Conservation (phyloP, 2,329 filamentous ascomycete genomes). For the Phialophora verrucosa region DNA sequence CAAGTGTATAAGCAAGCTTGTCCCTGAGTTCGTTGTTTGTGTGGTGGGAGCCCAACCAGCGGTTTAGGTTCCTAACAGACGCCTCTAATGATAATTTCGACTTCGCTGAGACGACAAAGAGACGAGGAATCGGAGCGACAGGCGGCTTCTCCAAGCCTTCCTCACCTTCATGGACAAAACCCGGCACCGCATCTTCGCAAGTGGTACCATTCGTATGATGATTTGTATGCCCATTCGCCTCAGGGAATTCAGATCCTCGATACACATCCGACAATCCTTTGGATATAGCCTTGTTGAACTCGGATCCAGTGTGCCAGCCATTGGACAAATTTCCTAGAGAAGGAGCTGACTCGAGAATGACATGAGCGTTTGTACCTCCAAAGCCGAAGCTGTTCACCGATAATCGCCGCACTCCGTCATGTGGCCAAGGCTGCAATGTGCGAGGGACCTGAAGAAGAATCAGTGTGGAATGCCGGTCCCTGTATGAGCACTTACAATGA, state of each 20-base stretch:
- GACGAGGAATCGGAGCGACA: neutral
- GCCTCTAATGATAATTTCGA: too few species aligned
- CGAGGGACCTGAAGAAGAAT: slow-evolving; percentile 9
- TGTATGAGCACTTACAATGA: too few species aligned
- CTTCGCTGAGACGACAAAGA: neutral
- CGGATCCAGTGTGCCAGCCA: neutral
- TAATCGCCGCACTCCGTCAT: slow-evolving; percentile 37
- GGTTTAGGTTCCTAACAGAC: too few species aligned
- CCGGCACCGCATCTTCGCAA: neutral
- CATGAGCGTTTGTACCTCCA: slow-evolving; percentile 47
- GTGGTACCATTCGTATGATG: too few species aligned
- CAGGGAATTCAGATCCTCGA: neutral
- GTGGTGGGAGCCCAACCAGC: too few species aligned
- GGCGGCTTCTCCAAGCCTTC: neutral
- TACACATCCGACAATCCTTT: neutral
- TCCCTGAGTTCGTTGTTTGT: too few species aligned
- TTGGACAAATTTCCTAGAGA: neutral
- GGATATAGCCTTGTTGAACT: neutral
- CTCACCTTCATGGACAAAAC: too few species aligned
- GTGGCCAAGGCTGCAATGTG: slow-evolving; percentile 21
- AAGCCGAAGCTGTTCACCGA: slow-evolving; percentile 45
- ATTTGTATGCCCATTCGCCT: too few species aligned
- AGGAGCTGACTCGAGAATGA: neutral
- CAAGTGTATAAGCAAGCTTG: slow-evolving; percentile 1
- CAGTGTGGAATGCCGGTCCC: neutral